Conservation (phyloP, 2,329 filamentous ascomycete species). For the Epichloe festucae region DNA sequence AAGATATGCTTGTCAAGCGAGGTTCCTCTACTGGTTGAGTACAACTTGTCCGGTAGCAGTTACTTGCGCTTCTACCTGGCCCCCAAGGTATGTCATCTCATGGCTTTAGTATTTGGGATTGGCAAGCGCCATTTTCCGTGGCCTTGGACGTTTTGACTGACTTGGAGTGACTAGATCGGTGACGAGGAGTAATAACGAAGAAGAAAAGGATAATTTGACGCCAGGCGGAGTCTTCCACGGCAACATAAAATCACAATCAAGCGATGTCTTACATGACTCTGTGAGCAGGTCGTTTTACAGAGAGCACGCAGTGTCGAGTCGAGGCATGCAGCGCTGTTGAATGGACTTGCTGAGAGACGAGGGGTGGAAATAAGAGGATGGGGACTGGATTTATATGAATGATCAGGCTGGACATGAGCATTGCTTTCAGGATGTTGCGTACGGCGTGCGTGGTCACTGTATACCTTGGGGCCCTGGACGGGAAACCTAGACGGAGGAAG, state of each 20-base stretch:
- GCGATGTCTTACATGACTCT: slow-evolving; percentile 6
- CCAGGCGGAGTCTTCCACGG: not conserved
- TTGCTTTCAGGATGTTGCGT: not conserved
- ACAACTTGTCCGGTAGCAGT: slow-evolving; percentile 65
- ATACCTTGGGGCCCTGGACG: not conserved
- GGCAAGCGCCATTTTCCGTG: not conserved
- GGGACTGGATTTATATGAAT: not conserved
- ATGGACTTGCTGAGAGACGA: not conserved
- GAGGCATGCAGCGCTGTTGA: not conserved
- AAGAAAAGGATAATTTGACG: not conserved
- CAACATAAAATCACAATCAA: slow-evolving; percentile 6
- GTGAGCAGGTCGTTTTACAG: not conserved
- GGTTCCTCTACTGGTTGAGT: slow-evolving; percentile 92
- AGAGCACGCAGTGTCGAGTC: not conserved
- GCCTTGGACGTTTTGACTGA: not conserved
- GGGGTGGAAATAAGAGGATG: not conserved
- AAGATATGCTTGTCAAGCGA: slow-evolving; percentile 92
- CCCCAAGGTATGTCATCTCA: slow-evolving; percentile 61
- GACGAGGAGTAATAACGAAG: slow-evolving; percentile 23
- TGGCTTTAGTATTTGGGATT: not conserved
- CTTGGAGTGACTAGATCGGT: slow-evolving; percentile 18
- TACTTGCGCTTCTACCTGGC: slow-evolving; percentile 96
- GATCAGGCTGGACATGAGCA: not conserved
- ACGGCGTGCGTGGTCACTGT: not conserved
- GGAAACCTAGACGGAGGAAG: not conserved